A percentile compares a stretch with the other conserved stretches of the same genome.
Conservation (phyloP, 1,284 basidiomycete species). For the Ceratobasidium sp. region DNA sequence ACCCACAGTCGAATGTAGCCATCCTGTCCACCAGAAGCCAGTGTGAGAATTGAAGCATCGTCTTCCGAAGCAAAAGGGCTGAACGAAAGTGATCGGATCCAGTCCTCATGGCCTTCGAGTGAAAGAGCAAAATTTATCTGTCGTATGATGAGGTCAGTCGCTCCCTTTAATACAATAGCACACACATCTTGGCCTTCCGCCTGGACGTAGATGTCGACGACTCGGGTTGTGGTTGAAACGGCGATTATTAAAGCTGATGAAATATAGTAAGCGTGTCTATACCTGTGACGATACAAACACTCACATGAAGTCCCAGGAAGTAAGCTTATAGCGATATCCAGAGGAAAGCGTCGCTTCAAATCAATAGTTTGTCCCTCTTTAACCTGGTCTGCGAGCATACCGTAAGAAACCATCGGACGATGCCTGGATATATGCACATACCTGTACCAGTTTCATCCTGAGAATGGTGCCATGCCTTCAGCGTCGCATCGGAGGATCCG, state of each 20-base stretch:
- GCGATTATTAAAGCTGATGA: slow-evolving; percentile 72
- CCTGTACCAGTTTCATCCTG: slow-evolving; percentile 40
- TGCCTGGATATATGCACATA: slow-evolving; percentile 1
- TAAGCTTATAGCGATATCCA: slow-evolving; percentile 67
- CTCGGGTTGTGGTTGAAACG: slow-evolving; percentile 75
- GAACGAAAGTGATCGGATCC: slow-evolving; percentile 84
- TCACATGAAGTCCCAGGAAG: slow-evolving; percentile 74
- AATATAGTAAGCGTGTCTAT: neutral
- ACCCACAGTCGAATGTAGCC: slow-evolving; percentile 90
- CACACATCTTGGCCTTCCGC: slow-evolving; percentile 54
- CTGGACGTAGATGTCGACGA: slow-evolving; percentile 76
- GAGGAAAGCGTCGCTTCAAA: slow-evolving; percentile 73
- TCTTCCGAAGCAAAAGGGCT: slow-evolving; percentile 49
- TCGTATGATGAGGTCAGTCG: slow-evolving; percentile 23
- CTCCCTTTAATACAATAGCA: neutral
- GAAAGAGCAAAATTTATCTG: slow-evolving; percentile 52
- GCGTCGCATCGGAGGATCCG: slow-evolving; percentile 77
- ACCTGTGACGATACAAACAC: slow-evolving; percentile 36
- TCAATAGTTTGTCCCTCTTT: slow-evolving; percentile 61
- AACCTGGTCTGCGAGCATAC: slow-evolving; percentile 34
- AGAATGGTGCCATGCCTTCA: slow-evolving; percentile 71
- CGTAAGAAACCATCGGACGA: neutral
- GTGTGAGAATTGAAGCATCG: slow-evolving; percentile 51
- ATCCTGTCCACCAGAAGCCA: slow-evolving; percentile 94
- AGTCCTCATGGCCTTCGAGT: slow-evolving; percentile 92